A percentile compares a stretch with the other conserved stretches of the same genome.
These are phyloP conservation scores for Phytophthora megakarya DNA, from an alignment of 352 stramenopile species.

Conservation along the genomic window DNA sequence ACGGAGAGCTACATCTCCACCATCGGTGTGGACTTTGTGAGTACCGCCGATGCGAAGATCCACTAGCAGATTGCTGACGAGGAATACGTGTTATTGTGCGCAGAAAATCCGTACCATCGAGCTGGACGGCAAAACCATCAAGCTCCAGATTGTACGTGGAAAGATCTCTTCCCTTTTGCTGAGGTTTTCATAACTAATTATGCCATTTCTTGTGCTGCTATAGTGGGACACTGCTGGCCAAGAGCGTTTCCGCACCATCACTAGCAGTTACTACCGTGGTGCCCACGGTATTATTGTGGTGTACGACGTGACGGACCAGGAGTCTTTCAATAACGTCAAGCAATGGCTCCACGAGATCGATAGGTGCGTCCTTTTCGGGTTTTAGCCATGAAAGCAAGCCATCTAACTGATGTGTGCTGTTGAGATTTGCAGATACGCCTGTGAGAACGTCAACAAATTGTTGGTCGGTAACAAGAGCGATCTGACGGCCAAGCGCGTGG, in stretches of 20 bases:
- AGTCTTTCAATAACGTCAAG: slow-evolving; percentile 98
- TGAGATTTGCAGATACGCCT: slow-evolving; percentile 89
- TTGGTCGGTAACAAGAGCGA: slow-evolving; percentile 99
- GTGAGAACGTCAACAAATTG: slow-evolving; percentile 97
- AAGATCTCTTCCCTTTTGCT: background rate
- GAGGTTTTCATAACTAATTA: slow-evolving; percentile 16
- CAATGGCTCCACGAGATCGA: slow-evolving; percentile 97
- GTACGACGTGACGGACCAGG: slow-evolving; percentile 98
- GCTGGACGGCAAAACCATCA: slow-evolving; percentile 99
- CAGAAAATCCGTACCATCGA: slow-evolving; percentile 99
- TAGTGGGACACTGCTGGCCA: slow-evolving; percentile 99
- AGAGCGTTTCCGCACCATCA: slow-evolving; percentile 99
- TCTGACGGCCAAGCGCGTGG: slow-evolving; percentile 92
- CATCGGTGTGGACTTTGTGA: slow-evolving; percentile 99
- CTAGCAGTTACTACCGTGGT: slow-evolving; percentile 98
- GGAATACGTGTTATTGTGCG: slow-evolving; percentile 20
- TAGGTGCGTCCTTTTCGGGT: slow-evolving; percentile 41
- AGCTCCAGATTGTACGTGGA: slow-evolving; percentile 98
- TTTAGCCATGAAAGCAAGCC: background rate
- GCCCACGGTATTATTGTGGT: slow-evolving; percentile 99
- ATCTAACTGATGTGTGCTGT: slow-evolving; percentile 3
- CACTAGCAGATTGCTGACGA: slow-evolving; percentile 21
- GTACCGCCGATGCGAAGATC: too few relatives aligned
- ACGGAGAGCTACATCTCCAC: slow-evolving; percentile 99
- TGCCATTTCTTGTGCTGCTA: slow-evolving; percentile 18